Evolutionary conservation across 1,284 basidiomycete species (phyloP).

Genomic region (Athelia psychrophila): DNA sequence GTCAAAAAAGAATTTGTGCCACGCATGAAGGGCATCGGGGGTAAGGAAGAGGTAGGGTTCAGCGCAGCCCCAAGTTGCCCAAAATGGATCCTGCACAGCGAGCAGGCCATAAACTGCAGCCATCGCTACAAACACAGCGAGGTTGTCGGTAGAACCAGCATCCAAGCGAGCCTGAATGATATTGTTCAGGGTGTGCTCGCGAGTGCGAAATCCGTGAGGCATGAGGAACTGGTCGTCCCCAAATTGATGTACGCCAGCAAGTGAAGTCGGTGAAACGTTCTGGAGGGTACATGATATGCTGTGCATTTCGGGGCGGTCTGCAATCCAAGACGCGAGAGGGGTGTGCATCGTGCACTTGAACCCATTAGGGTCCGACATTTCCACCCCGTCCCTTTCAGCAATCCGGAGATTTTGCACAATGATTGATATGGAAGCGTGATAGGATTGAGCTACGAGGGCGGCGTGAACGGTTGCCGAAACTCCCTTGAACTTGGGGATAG

Average conservation of each 20-base stretch:
- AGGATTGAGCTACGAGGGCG: conserved; percentile 5
- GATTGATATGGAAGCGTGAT: conserved; percentile 5
- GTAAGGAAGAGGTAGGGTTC: not conserved
- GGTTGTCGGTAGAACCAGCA: not conserved
- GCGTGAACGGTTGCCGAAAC: conserved; percentile 1
- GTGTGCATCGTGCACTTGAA: conserved; percentile 1
- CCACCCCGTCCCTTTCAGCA: not conserved
- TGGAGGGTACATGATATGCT: not conserved
- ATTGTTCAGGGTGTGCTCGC: not conserved
- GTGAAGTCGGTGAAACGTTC: not conserved
- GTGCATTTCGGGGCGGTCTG: conserved; percentile 7
- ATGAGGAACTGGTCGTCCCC: not conserved
- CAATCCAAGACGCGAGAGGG: conserved; percentile 3
- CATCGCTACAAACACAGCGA: no score
- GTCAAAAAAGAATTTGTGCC: no score
- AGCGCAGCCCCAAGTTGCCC: not conserved
- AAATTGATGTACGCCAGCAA: not conserved
- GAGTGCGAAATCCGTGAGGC: not conserved
- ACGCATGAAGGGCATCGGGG: no score
- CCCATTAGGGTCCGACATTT: conserved; percentile 6
- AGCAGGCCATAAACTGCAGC: not conserved
- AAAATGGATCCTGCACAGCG: not conserved
- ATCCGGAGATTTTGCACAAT: conserved; percentile 2
- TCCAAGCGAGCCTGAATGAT: not conserved
- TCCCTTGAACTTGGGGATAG: conserved; percentile 3